These are phyloP conservation scores for Lactifluus piperatus DNA, from an alignment of 768 basidiomycete species.

Conservation along the genomic window DNA sequence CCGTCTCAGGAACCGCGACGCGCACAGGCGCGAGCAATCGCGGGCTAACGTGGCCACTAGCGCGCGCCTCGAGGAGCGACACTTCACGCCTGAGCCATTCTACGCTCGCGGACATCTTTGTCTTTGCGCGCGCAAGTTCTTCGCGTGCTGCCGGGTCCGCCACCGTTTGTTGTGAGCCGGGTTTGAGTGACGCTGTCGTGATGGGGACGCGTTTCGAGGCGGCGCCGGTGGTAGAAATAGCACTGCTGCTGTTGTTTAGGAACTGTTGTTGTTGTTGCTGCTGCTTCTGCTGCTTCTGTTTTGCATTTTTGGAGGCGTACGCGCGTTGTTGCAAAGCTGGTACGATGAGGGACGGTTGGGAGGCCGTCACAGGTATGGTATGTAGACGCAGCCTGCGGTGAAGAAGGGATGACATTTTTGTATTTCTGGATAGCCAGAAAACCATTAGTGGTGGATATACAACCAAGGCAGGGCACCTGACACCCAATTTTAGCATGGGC, in stretches of 20 bases:
- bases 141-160: constrained; percentile 39
- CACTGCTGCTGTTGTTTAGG: too few species aligned
- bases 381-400: not conserved
- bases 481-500: too few species aligned
- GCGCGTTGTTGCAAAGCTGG: not conserved
- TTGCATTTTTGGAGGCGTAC: constrained; percentile 18
- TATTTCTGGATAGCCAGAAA: too few species aligned
- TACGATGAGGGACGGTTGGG: not conserved
- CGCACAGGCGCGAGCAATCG: constrained; percentile 60
- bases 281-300: not conserved
- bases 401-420: constrained; percentile 3
- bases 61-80: constrained; percentile 60
- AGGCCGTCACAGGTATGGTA: not conserved
- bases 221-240: too few species aligned
- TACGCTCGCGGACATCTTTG: constrained; percentile 53
- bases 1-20: constrained; percentile 35
- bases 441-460: too few species aligned
- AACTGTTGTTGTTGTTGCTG: not conserved
- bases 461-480: too few species aligned
- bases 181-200: constrained; percentile 53
- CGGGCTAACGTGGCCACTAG: constrained; percentile 69
- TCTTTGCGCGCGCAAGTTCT: constrained; percentile 56
- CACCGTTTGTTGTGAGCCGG: constrained; percentile 58
- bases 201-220: constrained; percentile 14
- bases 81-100: constrained; percentile 75